Evolutionary conservation across 2,329 filamentous ascomycete genomes (phyloP), one percentile per base, ranked within the genome.

Genomic region (Penicillium crustosum): DNA sequence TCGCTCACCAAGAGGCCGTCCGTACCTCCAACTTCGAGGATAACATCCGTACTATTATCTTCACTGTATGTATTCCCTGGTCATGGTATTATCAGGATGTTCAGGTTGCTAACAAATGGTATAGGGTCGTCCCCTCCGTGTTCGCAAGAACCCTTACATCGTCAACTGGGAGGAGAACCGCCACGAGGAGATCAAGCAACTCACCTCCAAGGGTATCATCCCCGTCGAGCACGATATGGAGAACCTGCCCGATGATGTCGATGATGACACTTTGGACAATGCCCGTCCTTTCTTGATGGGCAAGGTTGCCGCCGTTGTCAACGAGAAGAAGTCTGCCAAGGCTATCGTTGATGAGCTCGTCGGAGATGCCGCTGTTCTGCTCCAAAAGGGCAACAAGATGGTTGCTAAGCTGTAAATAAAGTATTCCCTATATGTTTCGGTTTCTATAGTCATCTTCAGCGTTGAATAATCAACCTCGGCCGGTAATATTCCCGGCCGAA

Each of bases 31-130:
- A 90, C 67, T 96, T 94, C 76, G 92, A 97, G 78, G 94, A 99
- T 79, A 99, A 96, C 72, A 81, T 97, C 75, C 90, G 91, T 74
- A 99, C 94, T 49, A 91, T 97, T 77, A 99, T 99, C 81, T 99
- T 97, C 85, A 99, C 94, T 57, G 78, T 79, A 77, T 57, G 72
- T 63, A 54, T 52, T 19, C 7, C 25, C 45, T 41, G 4, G 2
- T 3, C 29, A 2, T 15, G 6, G 19, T 33, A 1, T 23, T 8
- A 41, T 1, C 15, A 1, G 10, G 4, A 27, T 15, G 4, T 9
- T 10, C 19, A 13, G 6, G 13, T 36, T 49, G 53, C 68, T 72
- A 60, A 71, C 44, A 36, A 6, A 25, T 21, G 10, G 17, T 48
- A 19, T 59, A 81, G 75, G 94, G 94, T 55, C 90, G 94, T 58